Evolutionary conservation across 768 basidiomycete genomes (phyloP), one percentile per base, ranked within the genome.

Genomic region (Russula griseocarnosa): DNA sequence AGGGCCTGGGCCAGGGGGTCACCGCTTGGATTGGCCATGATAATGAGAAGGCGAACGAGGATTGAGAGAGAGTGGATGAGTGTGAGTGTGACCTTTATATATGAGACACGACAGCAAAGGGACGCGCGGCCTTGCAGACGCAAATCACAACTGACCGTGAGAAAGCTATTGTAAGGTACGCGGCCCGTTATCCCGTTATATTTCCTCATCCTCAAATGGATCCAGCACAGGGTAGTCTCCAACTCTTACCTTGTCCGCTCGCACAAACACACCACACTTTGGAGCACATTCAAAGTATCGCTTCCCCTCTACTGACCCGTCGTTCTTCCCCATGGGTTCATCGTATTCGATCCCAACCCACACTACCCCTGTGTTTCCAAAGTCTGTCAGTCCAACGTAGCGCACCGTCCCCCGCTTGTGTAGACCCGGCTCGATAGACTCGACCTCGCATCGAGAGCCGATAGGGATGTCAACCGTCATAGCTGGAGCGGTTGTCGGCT

Each of bases 321-420:
- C 90, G 66, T 95, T 94, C 77, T 95, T 98, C 13, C 96, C 96
- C 26, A 92, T 80, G 3, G 96, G 95, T 70, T 98, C 96, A 71
- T 98, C 96, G 71, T 94, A 92, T 73, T 96, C 92, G 22, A 98
- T 79, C 0, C 96, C 96, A 1, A 98, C 82, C 95, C 95, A 98
- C 0, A 84, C 74, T 0, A 87, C 84, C 4, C 74, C 72, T 16
- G 78, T 82, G 63, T 80, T 83, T 11, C 83, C 84, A 71, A 98
- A 97, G 61, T 81, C 79, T 0, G 94, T 92, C 42, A 77, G 73
- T 0, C 96, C 96, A 30, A 94, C 86, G 69, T 87, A 98, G n/a
- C 86, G 80, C 47, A 98, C 87, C 0, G 85, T 86, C 0, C 96
- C 96, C 5, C 92, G 83, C 73, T 91, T 92, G 55, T 80, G 82